Conservation (phyloP, 2,329 filamentous ascomycete species). For the Fusarium goolgardi region DNA sequence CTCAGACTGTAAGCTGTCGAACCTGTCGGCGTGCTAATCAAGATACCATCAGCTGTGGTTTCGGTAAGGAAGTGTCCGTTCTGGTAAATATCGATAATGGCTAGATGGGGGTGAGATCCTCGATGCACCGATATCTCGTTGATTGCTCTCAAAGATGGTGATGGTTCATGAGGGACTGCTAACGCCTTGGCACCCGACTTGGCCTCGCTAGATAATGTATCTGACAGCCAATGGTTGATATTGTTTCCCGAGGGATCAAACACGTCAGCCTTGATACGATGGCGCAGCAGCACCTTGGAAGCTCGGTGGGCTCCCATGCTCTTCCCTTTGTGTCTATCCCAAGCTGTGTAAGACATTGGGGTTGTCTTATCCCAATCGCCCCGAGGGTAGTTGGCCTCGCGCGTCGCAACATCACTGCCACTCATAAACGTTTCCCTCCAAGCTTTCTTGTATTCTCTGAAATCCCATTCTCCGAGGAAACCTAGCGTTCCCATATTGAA, state of each 20-base stretch:
- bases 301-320: constrained; percentile 79
- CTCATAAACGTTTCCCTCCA: constrained; percentile 94
- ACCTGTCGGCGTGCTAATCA: constrained; percentile 92
- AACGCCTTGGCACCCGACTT: constrained; percentile 54
- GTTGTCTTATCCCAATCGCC: constrained; percentile 44
- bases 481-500: constrained; percentile 98
- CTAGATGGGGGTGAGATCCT: constrained; percentile 88
- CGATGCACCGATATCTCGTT: constrained; percentile 97
- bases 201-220: constrained; percentile 59
- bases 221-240: constrained; percentile 64
- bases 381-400: constrained; percentile 56
- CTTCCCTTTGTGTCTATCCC: constrained; percentile 82
- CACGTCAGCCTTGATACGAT: constrained; percentile 86
- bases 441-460: constrained; percentile 89
- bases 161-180: constrained; percentile 51
- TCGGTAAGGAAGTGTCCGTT: constrained; percentile 91
- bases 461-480: constrained; percentile 97
- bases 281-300: constrained; percentile 85
- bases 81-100: constrained; percentile 90
- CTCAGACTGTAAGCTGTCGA: constrained; percentile 97
- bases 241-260: constrained; percentile 75
- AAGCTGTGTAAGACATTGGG: constrained; percentile 57
- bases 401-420: constrained; percentile 64
- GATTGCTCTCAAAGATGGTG: constrained; percentile 74
- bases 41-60: constrained; percentile 93